A percentile compares a stretch with the other conserved stretches of the same genome.
Evolutionary conservation across 2,329 filamentous ascomycete species (phyloP).

Genomic region (Macrophomina phaseolina): DNA sequence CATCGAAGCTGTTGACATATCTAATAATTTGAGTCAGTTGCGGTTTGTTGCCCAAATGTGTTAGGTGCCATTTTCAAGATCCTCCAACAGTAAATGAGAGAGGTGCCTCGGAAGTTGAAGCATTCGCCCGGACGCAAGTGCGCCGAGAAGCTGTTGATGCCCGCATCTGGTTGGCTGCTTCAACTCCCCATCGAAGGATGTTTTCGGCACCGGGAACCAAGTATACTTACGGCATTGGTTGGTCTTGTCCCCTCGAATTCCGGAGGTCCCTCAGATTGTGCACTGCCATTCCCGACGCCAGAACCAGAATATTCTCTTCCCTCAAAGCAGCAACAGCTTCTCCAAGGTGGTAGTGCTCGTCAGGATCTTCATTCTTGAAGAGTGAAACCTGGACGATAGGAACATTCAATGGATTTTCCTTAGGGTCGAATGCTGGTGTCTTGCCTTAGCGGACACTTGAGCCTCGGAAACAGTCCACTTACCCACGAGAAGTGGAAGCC

Average conservation of each 20-base stretch:
- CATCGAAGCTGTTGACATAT: slow-evolving; percentile 41
- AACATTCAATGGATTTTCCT: slow-evolving; percentile 45
- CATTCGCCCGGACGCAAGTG: no score
- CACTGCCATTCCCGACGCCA: slow-evolving; percentile 34
- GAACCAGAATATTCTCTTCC: slow-evolving; percentile 31
- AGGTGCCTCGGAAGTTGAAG: no score
- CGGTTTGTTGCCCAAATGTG: no score
- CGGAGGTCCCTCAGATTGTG: slow-evolving; percentile 46
- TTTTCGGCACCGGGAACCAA: no score
- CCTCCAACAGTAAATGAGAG: no score
- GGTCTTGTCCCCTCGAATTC: slow-evolving; percentile 31
- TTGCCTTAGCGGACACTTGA: background rate
- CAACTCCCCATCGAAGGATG: no score
- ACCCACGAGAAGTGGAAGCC: slow-evolving; percentile 68
- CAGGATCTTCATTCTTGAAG: slow-evolving; percentile 30
- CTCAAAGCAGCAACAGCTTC: slow-evolving; percentile 30
- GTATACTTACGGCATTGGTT: slow-evolving; percentile 34
- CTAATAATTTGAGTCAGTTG: slow-evolving; percentile 1
- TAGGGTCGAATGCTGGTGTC: slow-evolving; percentile 42
- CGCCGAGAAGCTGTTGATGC: no score
- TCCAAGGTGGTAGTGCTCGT: slow-evolving; percentile 31
- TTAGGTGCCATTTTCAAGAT: no score
- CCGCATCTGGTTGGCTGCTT: no score
- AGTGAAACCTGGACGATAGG: slow-evolving; percentile 32
- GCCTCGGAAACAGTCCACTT: slow-evolving; percentile 32